Percentiles rank a stretch among this genome's conserved stretches.
These are phyloP conservation scores for Hericium erinaceus DNA, from an alignment of 768 basidiomycete genomes.

Conservation along the genomic window DNA sequence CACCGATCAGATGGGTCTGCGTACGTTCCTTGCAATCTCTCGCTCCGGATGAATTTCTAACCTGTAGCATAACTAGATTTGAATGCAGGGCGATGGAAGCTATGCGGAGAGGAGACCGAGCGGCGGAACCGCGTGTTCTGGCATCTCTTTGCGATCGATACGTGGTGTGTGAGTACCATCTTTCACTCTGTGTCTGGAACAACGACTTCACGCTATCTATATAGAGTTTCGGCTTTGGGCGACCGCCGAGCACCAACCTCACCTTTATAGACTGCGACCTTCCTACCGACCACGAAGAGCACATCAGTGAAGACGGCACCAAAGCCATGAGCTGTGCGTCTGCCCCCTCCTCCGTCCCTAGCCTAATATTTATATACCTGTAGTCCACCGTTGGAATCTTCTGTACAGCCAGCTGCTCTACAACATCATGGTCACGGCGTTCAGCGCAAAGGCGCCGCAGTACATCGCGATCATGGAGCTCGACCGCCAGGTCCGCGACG, in stretches of 20 bases:
- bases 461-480: conserved; percentile 47
- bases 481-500: conserved; percentile 54
- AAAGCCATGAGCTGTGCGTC: conserved; percentile 8
- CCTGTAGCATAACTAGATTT: conserved; percentile 34
- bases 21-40: conserved; percentile 22
- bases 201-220: background rate
- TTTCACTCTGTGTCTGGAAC: background rate
- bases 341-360: too few species aligned
- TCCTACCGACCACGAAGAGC: conserved; percentile 11
- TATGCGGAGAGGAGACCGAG: conserved; percentile 34
- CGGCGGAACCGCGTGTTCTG: conserved; percentile 54
- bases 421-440: conserved; percentile 22
- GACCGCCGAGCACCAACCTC: conserved; percentile 17
- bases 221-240: conserved; percentile 20
- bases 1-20: conserved; percentile 40
- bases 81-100: conserved; percentile 50
- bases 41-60: background rate
- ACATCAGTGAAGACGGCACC: background rate
- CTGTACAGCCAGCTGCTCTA: conserved; percentile 43
- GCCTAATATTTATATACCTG: too few species aligned
- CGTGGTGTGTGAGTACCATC: conserved; percentile 39
- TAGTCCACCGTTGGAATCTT: conserved; percentile 46
- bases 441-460: conserved; percentile 33
- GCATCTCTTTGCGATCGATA: conserved; percentile 58
- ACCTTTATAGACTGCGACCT: conserved; percentile 19